Percentiles rank a stretch among this genome's conserved stretches.
phyloP scores from a whole-genome alignment of 768 basidiomycete species.

The Lactarius deliciosus region DNA sequence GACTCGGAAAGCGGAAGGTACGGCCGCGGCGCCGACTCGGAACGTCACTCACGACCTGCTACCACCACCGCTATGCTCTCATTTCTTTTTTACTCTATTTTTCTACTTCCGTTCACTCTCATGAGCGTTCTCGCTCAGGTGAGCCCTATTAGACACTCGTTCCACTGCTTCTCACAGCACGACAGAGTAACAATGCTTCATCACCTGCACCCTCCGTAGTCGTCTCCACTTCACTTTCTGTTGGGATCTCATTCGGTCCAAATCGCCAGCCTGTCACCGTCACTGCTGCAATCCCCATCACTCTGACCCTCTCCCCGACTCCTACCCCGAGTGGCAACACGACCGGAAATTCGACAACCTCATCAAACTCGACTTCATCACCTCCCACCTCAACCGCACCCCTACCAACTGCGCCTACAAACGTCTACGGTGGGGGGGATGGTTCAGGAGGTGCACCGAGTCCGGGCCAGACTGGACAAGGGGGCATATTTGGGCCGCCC shows the following conservation, averaged over 20 bases:
- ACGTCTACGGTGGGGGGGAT: constrained; percentile 52
- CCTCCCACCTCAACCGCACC: constrained; percentile 42
- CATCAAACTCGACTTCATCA: constrained; percentile 36
- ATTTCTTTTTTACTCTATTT: constrained; percentile 29
- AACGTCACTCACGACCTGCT: neutral
- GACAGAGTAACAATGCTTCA: constrained; percentile 23
- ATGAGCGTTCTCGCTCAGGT: constrained; percentile 38
- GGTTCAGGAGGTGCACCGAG: constrained; percentile 52
- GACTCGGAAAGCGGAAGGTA: neutral
- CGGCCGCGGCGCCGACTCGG: neutral
- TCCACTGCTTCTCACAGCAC: neutral
- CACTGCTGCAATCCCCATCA: constrained; percentile 45
- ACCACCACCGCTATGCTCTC: constrained; percentile 10
- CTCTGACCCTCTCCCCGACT: constrained; percentile 43
- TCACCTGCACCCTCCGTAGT: constrained; percentile 16
- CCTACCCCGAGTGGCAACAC: constrained; percentile 28
- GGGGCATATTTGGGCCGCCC: constrained; percentile 61
- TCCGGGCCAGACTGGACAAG: constrained; percentile 49
- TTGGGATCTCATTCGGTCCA: constrained; percentile 40
- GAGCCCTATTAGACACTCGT: constrained; percentile 3
- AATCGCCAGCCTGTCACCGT: constrained; percentile 44
- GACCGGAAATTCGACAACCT: constrained; percentile 32
- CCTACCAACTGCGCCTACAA: constrained; percentile 61
- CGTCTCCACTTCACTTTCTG: constrained; percentile 34
- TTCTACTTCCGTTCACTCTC: constrained; percentile 37